Evolutionary conservation across 257 asterid genomes (phyloP).

Genomic region (Solanum chilense): DNA sequence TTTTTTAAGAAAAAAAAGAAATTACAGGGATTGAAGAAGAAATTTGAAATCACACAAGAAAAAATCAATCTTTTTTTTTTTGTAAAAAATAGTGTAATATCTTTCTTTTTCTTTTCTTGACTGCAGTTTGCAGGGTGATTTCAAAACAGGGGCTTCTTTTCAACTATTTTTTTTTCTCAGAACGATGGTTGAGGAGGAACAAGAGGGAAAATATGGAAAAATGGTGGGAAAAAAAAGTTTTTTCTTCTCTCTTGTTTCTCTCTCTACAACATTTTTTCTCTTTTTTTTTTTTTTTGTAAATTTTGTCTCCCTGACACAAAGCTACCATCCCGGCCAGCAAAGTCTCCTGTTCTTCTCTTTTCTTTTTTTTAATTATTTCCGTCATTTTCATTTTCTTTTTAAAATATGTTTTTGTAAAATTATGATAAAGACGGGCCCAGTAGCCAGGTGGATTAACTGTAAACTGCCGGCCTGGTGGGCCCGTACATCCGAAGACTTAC

Average conservation of each 20-base stretch:
- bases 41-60: background rate
- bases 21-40: background rate
- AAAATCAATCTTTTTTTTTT: background rate
- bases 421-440: background rate
- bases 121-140: constrained; percentile 77
- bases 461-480: background rate
- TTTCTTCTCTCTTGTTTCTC: constrained; percentile 35
- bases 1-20: background rate
- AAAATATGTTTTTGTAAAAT: background rate
- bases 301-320: background rate
- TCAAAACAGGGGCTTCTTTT: constrained; percentile 55
- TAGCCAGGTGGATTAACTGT: background rate
- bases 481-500: background rate
- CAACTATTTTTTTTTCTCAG: constrained; percentile 49
- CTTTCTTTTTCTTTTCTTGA: constrained; percentile 15
- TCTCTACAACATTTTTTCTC: constrained; percentile 13
- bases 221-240: background rate
- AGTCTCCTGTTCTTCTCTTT: background rate
- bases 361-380: too few species aligned
- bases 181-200: constrained; percentile 26
- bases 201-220: constrained; percentile 8
- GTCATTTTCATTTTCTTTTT: background rate
- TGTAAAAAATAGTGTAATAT: background rate
- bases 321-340: background rate
- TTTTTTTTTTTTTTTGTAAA: background rate